Conservation (phyloP, 257 asterid genomes). For the Nicotiana knightiana region DNA sequence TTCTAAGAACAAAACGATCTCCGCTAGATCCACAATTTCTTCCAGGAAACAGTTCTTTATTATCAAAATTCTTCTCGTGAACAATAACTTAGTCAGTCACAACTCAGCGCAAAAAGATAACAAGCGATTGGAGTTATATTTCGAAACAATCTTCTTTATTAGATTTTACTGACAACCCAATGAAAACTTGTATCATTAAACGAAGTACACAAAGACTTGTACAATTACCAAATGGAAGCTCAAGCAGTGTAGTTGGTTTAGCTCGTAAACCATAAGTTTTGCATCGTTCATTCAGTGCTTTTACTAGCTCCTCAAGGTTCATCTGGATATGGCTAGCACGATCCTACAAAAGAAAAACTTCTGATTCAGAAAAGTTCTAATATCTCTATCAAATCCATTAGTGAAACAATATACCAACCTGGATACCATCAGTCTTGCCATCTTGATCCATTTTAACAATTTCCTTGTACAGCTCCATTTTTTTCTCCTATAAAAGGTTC, state of each 20-base stretch:
- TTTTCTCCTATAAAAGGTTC: slow-evolving; percentile 57
- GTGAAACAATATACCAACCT: slow-evolving; percentile 37
- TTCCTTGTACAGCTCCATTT: slow-evolving; percentile 86
- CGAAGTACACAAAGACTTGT: not conserved
- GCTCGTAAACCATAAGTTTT: slow-evolving; percentile 90
- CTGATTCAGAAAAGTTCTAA: slow-evolving; percentile 16
- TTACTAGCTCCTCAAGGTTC: slow-evolving; percentile 83
- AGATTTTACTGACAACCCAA: not conserved
- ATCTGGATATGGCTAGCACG: slow-evolving; percentile 61
- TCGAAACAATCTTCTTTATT: not conserved
- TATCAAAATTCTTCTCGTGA: not conserved
- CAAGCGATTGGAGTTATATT: not conserved
- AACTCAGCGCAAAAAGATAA: not conserved
- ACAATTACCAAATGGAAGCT: slow-evolving; percentile 87
- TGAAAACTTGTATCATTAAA: not conserved
- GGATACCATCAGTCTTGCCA: slow-evolving; percentile 49
- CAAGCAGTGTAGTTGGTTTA: slow-evolving; percentile 83
- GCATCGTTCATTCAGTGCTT: slow-evolving; percentile 80
- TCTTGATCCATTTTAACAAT: slow-evolving; percentile 77
- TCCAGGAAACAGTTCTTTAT: not conserved
- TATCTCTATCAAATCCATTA: slow-evolving; percentile 16
- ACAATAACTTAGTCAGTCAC: not conserved
- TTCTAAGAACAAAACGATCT: not conserved
- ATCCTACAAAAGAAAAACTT: slow-evolving; percentile 43
- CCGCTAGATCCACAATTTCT: not conserved